Evolutionary conservation across 495 filamentous ascomycete genomes (phyloP).

Genomic region (Haplographium delicatum): DNA sequence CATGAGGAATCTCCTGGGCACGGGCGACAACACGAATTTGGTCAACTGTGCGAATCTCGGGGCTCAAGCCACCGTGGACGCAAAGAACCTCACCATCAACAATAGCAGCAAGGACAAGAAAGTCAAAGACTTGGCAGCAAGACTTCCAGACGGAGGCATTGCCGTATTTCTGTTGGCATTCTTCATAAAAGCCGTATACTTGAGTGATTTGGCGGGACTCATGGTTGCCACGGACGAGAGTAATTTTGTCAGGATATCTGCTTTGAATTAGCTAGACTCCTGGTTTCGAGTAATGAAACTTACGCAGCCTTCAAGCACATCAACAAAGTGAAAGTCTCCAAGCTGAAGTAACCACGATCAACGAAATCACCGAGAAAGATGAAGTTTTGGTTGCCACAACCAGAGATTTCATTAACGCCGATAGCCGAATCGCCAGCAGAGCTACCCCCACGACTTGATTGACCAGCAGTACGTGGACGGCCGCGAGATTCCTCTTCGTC

Average conservation of each 20-base stretch:
- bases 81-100: constrained; percentile 96
- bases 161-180: constrained; percentile 96
- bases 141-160: constrained; percentile 99
- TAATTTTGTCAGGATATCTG: constrained; percentile 92
- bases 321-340: constrained; percentile 92
- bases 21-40: constrained; percentile 95
- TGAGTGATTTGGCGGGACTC: constrained; percentile 98
- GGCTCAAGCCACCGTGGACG: constrained; percentile 93
- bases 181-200: constrained; percentile 98
- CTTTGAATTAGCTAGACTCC: constrained; percentile 6
- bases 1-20: constrained; percentile 96
- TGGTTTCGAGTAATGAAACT: constrained; percentile 27
- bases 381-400: constrained; percentile 75
- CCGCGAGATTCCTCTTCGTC: constrained; percentile 46
- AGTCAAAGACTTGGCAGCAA: constrained; percentile 98
- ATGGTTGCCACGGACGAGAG: constrained; percentile 94
- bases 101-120: constrained; percentile 91
- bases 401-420: constrained; percentile 39
- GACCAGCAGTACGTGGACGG: constrained; percentile 35
- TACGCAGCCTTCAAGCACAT: constrained; percentile 97
- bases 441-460: constrained; percentile 31
- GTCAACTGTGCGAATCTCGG: constrained; percentile 93
- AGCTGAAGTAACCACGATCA: constrained; percentile 93
- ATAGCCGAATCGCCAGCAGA: constrained; percentile 35
- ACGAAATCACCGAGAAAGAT: constrained; percentile 97